Percentiles rank a stretch among this genome's conserved stretches.
These are phyloP conservation scores for Hyaloraphidium curvatum DNA, from an alignment of 192 early-diverging fungal genomes.

Conservation along the genomic window DNA sequence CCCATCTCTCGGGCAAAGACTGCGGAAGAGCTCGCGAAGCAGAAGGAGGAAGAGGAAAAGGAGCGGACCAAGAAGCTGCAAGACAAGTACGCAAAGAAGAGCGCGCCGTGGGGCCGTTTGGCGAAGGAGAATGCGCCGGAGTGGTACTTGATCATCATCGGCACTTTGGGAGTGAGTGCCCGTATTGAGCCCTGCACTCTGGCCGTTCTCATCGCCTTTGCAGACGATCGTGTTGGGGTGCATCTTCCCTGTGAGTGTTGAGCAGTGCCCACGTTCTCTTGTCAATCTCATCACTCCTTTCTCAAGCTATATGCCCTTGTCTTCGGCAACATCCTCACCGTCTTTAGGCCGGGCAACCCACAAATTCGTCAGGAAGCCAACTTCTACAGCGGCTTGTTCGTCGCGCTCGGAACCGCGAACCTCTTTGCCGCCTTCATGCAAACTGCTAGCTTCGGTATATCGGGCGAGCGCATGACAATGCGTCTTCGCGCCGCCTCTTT, in stretches of 20 bases:
- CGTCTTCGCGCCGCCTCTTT: conserved; percentile 33
- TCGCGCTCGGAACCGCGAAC: conserved; percentile 35
- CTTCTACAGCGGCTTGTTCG: conserved; percentile 36
- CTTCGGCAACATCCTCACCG: background rate
- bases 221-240: too few relatives aligned
- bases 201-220: too few relatives aligned
- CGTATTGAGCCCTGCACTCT: too few relatives aligned
- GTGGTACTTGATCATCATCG: conserved; percentile 22
- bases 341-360: background rate
- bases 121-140: conserved; percentile 22
- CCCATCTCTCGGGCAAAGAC: too few relatives aligned
- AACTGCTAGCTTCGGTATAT: conserved; percentile 35
- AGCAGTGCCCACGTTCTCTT: background rate
- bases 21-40: conserved; percentile 10
- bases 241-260: too few relatives aligned
- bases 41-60: conserved; percentile 1
- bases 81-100: too few relatives aligned
- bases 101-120: conserved; percentile 10
- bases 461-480: conserved; percentile 51
- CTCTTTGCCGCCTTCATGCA: conserved; percentile 31
- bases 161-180: too few relatives aligned
- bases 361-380: conserved; percentile 12
- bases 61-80: too few relatives aligned
- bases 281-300: background rate
- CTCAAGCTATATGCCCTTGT: background rate